phyloP scores from a whole-genome alignment of 331 rosid genomes.

The Telfairia occidentalis region DNA sequence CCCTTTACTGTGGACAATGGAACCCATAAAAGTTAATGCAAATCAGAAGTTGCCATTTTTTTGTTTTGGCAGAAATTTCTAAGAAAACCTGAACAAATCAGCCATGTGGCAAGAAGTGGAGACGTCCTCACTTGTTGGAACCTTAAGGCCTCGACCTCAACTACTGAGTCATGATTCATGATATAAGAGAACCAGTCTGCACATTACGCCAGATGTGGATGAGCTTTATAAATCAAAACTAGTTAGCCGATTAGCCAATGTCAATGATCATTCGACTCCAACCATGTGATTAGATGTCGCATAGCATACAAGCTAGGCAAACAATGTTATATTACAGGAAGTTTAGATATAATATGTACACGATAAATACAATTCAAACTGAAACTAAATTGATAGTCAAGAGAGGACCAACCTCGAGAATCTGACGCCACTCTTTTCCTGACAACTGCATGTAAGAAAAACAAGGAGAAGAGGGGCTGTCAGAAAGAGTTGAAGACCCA shows the following conservation, averaged over 20 bases:
- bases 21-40: slow-evolving; percentile 18
- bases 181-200: slow-evolving; percentile 44
- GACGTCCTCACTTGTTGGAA: slow-evolving; percentile 39
- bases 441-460: slow-evolving; percentile 42
- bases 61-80: slow-evolving; percentile 21
- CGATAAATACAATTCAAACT: background rate
- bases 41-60: slow-evolving; percentile 12
- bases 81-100: slow-evolving; percentile 52
- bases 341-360: background rate
- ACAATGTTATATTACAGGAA: background rate
- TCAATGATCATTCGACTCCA: slow-evolving; percentile 19
- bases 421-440: slow-evolving; percentile 83
- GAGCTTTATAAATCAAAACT: slow-evolving; percentile 28
- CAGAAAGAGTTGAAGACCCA: slow-evolving; percentile 9
- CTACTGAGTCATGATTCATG: slow-evolving; percentile 41
- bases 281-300: background rate
- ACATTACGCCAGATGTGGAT: slow-evolving; percentile 42
- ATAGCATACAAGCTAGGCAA: background rate
- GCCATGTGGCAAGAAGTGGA: slow-evolving; percentile 41
- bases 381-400: background rate
- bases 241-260: slow-evolving; percentile 31
- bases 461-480: slow-evolving; percentile 1
- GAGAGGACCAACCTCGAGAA: slow-evolving; percentile 62
- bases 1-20: slow-evolving; percentile 15
- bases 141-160: slow-evolving; percentile 61